Percentiles rank a stretch among this genome's conserved stretches.
phyloP scores from a whole-genome alignment of 805 yeast species.

The Wickerhamomyces chambardii region DNA sequence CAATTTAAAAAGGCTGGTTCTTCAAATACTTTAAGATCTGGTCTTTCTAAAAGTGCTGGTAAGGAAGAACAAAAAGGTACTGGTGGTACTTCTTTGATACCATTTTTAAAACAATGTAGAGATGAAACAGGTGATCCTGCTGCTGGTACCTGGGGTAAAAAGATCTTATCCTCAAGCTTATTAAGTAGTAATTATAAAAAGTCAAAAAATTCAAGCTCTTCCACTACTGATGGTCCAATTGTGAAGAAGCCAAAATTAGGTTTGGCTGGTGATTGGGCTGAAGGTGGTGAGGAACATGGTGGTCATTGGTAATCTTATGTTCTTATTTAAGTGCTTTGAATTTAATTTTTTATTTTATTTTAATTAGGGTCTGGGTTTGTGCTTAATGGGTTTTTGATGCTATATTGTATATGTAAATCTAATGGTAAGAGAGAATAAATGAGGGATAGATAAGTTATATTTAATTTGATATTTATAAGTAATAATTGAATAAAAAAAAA shows the following conservation, averaged over 20 bases:
- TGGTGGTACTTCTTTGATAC: constrained; percentile 88
- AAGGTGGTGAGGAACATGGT: constrained; percentile 16
- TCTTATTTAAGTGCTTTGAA: not conserved
- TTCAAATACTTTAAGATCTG: constrained; percentile 52
- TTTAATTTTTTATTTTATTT: no score
- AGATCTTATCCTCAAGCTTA: constrained; percentile 49
- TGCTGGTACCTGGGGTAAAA: constrained; percentile 86
- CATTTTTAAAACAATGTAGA: constrained; percentile 90
- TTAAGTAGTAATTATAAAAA: constrained; percentile 16
- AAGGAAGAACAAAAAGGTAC: constrained; percentile 69
- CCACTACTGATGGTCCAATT: constrained; percentile 2
- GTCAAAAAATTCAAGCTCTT: constrained; percentile 2
- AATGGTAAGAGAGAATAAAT: no score
- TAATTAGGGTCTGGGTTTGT: no score
- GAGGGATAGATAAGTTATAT: no score
- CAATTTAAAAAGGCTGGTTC: constrained; percentile 44
- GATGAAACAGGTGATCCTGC: constrained; percentile 95
- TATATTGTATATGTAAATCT: no score
- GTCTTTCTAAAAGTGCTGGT: constrained; percentile 38
- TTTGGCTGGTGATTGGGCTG: constrained; percentile 22
- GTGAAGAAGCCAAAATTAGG: constrained; percentile 20
- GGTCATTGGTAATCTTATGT: constrained; percentile 23
- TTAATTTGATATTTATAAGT: no score
- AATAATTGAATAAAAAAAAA: no score
- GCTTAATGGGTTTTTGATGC: no score